phyloP scores from a whole-genome alignment of 768 basidiomycete species.

The Auriscalpium orientale region DNA sequence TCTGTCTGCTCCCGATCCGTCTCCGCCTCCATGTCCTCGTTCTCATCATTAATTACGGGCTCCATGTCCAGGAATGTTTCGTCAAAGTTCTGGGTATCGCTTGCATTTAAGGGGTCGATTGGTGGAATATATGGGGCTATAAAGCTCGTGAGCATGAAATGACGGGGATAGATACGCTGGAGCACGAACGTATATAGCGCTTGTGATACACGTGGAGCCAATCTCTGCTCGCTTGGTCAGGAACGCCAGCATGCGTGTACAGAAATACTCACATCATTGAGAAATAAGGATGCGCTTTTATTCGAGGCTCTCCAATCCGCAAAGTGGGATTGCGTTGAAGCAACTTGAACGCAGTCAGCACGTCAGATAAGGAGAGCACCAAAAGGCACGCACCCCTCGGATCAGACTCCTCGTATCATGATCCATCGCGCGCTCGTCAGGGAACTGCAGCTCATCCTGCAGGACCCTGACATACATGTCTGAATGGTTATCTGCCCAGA shows the following conservation, averaged over 20 bases:
- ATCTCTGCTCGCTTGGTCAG: conserved; percentile 46
- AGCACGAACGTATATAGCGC: conserved; percentile 80
- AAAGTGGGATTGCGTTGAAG: conserved; percentile 89
- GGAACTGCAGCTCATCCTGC: conserved; percentile 85
- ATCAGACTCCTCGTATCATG: conserved; percentile 93
- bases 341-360: conserved; percentile 40
- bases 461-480: conserved; percentile 93
- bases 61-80: conserved; percentile 95
- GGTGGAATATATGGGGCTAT: conserved; percentile 89
- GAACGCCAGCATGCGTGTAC: conserved; percentile 3
- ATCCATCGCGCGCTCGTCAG: conserved; percentile 87
- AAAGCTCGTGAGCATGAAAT: conserved; percentile 10
- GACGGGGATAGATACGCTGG: conserved; percentile 4
- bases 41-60: conserved; percentile 79
- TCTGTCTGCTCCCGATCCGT: conserved; percentile 67
- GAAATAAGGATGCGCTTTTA: conserved; percentile 94
- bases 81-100: conserved; percentile 97
- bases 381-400: conserved; percentile 63
- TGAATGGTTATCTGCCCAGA: conserved; percentile 87
- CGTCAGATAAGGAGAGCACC: background rate
- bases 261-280: conserved; percentile 69
- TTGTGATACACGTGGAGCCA: conserved; percentile 94
- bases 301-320: conserved; percentile 85
- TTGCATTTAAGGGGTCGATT: conserved; percentile 84
- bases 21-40: conserved; percentile 36